These are phyloP conservation scores for Komagataea norvegica DNA, from an alignment of 1,139 yeast species.

Conservation along the genomic window DNA sequence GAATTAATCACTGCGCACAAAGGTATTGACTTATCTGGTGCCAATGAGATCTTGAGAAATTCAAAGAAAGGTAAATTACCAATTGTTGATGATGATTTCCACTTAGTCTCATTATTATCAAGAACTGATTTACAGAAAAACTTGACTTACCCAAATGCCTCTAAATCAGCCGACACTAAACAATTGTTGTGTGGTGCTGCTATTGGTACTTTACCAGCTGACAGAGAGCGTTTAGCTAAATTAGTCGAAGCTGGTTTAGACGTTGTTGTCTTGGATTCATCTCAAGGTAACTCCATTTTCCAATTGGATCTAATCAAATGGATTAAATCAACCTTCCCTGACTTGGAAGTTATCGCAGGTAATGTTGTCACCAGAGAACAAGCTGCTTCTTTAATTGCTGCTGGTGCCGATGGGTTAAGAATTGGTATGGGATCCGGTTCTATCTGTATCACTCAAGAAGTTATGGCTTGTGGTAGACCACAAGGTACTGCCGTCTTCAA, in stretches of 20 bases:
- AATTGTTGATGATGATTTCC: conserved; percentile 72
- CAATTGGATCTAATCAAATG: conserved; percentile 90
- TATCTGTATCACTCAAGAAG: conserved; percentile 98
- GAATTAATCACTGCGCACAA: conserved; percentile 79
- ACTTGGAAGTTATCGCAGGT: conserved; percentile 90
- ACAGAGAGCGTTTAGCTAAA: conserved; percentile 75
- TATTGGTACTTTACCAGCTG: conserved; percentile 89
- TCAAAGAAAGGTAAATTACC: conserved; percentile 98
- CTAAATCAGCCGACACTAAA: conserved; percentile 88
- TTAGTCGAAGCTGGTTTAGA: conserved; percentile 96
- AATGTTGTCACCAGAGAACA: conserved; percentile 98
- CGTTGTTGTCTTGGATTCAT: conserved; percentile 91
- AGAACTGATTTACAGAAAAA: conserved; percentile 97
- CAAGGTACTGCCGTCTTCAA: conserved; percentile 96
- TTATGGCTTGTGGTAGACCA: conserved; percentile 99
- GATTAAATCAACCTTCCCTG: conserved; percentile 78
- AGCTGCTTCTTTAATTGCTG: conserved; percentile 91
- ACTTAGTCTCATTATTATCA: conserved; percentile 81
- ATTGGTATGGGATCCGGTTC: conserved; percentile 99
- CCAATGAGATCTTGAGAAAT: conserved; percentile 83
- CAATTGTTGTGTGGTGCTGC: conserved; percentile 99
- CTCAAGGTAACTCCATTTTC: conserved; percentile 95
- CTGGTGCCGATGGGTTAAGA: conserved; percentile 97
- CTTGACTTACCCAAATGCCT: conserved; percentile 88
- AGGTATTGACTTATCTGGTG: conserved; percentile 79